phyloP scores from a whole-genome alignment of 2,329 filamentous ascomycete species.

The Plectosphaerella plurivora region DNA sequence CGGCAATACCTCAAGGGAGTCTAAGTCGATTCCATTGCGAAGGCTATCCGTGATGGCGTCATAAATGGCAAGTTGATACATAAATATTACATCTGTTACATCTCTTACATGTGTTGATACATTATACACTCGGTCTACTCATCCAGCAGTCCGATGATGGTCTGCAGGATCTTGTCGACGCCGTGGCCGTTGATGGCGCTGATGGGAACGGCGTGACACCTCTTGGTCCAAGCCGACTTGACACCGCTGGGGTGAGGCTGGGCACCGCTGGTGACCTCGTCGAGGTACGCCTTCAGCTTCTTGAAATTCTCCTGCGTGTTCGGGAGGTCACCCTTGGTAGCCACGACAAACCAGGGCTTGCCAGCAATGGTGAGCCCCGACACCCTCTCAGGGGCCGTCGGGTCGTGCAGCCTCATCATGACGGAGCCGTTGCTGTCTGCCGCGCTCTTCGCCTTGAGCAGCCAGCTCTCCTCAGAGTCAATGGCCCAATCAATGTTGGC shows the following conservation, averaged over 20 bases:
- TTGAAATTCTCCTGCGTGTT: slow-evolving; percentile 75
- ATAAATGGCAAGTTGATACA: no score
- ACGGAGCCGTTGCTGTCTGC: slow-evolving; percentile 9
- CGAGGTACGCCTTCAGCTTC: slow-evolving; percentile 66
- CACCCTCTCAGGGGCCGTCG: slow-evolving; percentile 14
- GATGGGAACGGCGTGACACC: slow-evolving; percentile 73
- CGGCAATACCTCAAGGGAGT: no score
- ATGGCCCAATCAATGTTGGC: slow-evolving; percentile 45
- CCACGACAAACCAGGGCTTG: slow-evolving; percentile 96
- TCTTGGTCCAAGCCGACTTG: slow-evolving; percentile 50
- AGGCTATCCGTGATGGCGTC: no score
- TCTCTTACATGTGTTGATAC: background rate
- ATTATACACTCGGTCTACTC: slow-evolving; percentile 21
- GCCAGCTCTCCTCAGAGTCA: slow-evolving; percentile 15
- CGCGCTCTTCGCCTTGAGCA: slow-evolving; percentile 5
- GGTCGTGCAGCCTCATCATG: slow-evolving; percentile 24
- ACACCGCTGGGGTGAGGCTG: slow-evolving; percentile 70
- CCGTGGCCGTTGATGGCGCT: slow-evolving; percentile 88
- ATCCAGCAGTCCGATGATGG: slow-evolving; percentile 66
- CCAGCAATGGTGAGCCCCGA: slow-evolving; percentile 70
- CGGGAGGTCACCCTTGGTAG: slow-evolving; percentile 84
- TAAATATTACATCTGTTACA: no score
- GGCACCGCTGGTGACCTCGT: slow-evolving; percentile 55
- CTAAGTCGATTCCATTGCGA: no score
- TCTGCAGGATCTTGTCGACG: slow-evolving; percentile 68